phyloP scores from a whole-genome alignment of 345 rosid genomes.

The Sapria himalayana region DNA sequence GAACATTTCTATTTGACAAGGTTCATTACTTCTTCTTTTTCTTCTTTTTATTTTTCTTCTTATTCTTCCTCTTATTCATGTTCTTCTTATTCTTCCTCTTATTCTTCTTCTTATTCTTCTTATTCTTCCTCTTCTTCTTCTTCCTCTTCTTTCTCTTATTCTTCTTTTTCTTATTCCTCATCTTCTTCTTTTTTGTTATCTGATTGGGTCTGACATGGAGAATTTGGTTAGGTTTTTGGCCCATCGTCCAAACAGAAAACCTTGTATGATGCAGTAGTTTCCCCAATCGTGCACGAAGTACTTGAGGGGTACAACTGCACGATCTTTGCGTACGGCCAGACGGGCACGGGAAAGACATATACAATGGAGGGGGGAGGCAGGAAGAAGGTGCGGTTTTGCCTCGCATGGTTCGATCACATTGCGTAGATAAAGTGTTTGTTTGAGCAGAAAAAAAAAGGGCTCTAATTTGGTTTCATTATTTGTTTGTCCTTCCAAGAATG shows the following conservation, averaged over 20 bases:
- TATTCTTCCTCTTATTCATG: too few relatives aligned
- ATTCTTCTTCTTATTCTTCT: too few relatives aligned
- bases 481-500: constrained; percentile 61
- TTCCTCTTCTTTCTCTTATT: too few relatives aligned
- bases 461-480: constrained; percentile 8
- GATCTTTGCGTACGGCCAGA: constrained; percentile 97
- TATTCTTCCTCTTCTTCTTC: too few relatives aligned
- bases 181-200: too few relatives aligned
- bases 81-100: too few relatives aligned
- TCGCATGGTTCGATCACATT: too few relatives aligned
- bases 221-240: constrained; percentile 56
- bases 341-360: constrained; percentile 96
- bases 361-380: constrained; percentile 98
- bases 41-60: too few relatives aligned
- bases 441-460: too few relatives aligned
- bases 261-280: constrained; percentile 64
- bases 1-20: constrained; percentile 88
- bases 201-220: background rate
- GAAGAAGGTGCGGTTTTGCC: constrained; percentile 45
- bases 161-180: too few relatives aligned
- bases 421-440: too few relatives aligned
- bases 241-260: constrained; percentile 76
- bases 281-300: constrained; percentile 85
- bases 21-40: constrained; percentile 12
- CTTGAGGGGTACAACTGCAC: constrained; percentile 98